Base-by-base conservation (phyloP, 352 stramenopile species). In the Globisporangium spinosum region DNA sequence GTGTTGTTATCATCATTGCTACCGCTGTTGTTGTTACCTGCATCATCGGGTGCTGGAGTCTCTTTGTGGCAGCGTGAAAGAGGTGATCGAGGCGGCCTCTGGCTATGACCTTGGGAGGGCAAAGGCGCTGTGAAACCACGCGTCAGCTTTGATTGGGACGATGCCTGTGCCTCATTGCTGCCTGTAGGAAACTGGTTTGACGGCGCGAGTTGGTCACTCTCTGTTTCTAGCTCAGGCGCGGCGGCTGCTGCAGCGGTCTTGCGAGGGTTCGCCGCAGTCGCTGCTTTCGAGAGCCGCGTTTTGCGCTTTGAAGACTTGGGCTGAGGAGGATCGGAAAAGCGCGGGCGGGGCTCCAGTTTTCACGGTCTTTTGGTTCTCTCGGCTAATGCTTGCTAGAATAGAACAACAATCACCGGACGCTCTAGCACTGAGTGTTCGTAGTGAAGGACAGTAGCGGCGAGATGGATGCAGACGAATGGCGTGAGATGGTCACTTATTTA, bases 281-380 rank as follows among this genome's bases (percentile, higher is more conserved):
- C 27, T 35, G 59, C 43, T 51, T 62, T 68, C 22, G 20, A 54
- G 5, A 54, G 27, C 23, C 23, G 62, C 15, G 20, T 9, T 43
- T 68, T 68, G 20, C 25, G 59, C 56, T 40, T 56, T 20, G n/a
- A 22, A 8, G 40, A 51, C 9, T 43, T 54, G 13, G 43, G 9
- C 6, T 7, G n/a, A 25, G 29, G 40, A 9, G 40, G 40, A 49
- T 49, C 20, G 38, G 55, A 12, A 25, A 34, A 32, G n/a, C 35
- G 62, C 7, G 62, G 23, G 38, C 6, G 29, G 32, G 34, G 47
- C 62, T 57, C 38, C 51, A 68, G 27, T 62, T 68, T 61, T 61
- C 51, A 3, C 7, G 32, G 22, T 54, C 40, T 49, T 49, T 49
- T 17, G 40, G 17, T 22, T 49, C 6, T n/a, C 17, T 35, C 12